Conservation (phyloP, 2,329 filamentous ascomycete genomes). For the Trichoderma atrobrunneum region DNA sequence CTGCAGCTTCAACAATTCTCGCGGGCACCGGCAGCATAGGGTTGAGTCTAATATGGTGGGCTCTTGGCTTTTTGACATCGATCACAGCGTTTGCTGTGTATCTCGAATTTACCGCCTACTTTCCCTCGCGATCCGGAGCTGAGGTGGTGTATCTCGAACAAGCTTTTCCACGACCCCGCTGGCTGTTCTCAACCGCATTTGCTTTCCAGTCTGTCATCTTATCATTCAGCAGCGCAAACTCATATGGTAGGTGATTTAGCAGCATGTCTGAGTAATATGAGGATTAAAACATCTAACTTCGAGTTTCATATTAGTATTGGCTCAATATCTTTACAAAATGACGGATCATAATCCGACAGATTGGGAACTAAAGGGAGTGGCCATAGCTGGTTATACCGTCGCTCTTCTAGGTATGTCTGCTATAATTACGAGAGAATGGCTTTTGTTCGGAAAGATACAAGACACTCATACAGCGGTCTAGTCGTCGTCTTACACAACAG, state of each 20-base stretch:
- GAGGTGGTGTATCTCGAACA: slow-evolving; percentile 70
- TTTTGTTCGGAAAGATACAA: background rate
- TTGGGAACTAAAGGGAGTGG: slow-evolving; percentile 68
- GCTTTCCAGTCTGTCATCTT: slow-evolving; percentile 62
- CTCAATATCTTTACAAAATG: slow-evolving; percentile 61
- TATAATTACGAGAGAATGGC: background rate
- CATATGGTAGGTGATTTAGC: slow-evolving; percentile 42
- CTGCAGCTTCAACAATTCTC: slow-evolving; percentile 57
- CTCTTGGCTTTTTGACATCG: slow-evolving; percentile 59
- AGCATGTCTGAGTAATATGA: too few species aligned
- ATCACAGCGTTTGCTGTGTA: slow-evolving; percentile 56
- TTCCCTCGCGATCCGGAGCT: slow-evolving; percentile 63
- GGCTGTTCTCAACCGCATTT: slow-evolving; percentile 62
- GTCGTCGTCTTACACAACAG: slow-evolving; percentile 53
- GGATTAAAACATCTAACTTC: background rate
- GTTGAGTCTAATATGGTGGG: slow-evolving; percentile 61
- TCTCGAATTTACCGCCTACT: slow-evolving; percentile 62
- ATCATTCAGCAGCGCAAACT: slow-evolving; percentile 65
- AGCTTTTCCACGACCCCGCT: slow-evolving; percentile 61
- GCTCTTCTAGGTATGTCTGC: slow-evolving; percentile 50
- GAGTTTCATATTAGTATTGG: slow-evolving; percentile 44
- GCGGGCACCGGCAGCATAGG: slow-evolving; percentile 60
- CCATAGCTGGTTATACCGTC: slow-evolving; percentile 60
- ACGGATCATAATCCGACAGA: slow-evolving; percentile 46
- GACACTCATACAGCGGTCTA: slow-evolving; percentile 18